Evolutionary conservation across 164 flowering plant genomes (phyloP).

Genomic region (Dillenia suffruticosa): DNA sequence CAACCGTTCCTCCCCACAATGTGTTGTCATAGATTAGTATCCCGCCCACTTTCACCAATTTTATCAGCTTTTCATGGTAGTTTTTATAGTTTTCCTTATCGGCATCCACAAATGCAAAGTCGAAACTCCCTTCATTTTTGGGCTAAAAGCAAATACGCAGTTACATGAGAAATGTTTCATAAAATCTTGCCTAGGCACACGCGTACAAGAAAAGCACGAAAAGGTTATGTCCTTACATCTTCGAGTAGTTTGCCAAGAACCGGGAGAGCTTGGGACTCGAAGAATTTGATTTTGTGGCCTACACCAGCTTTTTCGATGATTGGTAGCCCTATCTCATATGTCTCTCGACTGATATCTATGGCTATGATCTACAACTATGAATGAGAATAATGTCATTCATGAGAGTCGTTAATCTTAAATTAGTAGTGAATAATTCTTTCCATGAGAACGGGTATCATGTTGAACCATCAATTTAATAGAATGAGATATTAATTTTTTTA

Average conservation of each 20-base stretch:
- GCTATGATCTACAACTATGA: slow-evolving; percentile 6
- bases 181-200: no score
- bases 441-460: no score
- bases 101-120: slow-evolving; percentile 60
- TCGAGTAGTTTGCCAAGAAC: slow-evolving; percentile 21
- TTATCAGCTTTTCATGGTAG: slow-evolving; percentile 42
- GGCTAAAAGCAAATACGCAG: slow-evolving; percentile 12
- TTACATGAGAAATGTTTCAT: no score
- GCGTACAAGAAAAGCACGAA: no score
- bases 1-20: slow-evolving; percentile 48
- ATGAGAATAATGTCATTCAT: no score
- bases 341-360: slow-evolving; percentile 1
- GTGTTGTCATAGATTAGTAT: slow-evolving; percentile 50
- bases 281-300: slow-evolving; percentile 38
- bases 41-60: slow-evolving; percentile 55
- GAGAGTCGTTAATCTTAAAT: no score
- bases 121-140: slow-evolving; percentile 28
- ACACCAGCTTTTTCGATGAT: slow-evolving; percentile 43
- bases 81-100: slow-evolving; percentile 35
- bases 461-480: no score
- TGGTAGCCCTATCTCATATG: slow-evolving; percentile 40
- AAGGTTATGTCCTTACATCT: slow-evolving; percentile 10
- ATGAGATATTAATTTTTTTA: no score
- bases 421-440: not conserved
- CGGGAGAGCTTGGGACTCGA: slow-evolving; percentile 22